These are phyloP conservation scores for Sclerotinia sclerotiorum DNA, from an alignment of 2,329 filamentous ascomycete genomes.

Conservation along the genomic window DNA sequence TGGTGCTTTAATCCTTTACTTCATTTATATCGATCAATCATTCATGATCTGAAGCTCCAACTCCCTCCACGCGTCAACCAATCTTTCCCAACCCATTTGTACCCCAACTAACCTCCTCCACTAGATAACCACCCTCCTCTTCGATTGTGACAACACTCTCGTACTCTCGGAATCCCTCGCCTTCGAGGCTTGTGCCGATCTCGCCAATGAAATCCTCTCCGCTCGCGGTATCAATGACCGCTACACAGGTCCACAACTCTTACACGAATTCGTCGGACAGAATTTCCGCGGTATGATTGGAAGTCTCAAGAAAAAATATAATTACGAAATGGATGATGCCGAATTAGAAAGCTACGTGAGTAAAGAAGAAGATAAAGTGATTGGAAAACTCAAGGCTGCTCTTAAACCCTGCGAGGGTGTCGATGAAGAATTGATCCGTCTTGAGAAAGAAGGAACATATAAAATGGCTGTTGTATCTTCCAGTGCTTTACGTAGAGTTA, in stretches of 20 bases:
- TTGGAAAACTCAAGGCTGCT: constrained; percentile 70
- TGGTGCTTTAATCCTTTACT: not conserved
- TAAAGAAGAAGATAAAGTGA: constrained; percentile 79
- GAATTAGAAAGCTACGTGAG: constrained; percentile 74
- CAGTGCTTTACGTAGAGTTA: constrained; percentile 74
- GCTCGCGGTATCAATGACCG: constrained; percentile 60
- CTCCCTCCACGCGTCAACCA: not conserved
- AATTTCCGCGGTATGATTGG: constrained; percentile 93
- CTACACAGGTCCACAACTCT: constrained; percentile 77
- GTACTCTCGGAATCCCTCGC: constrained; percentile 87
- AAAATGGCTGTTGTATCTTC: constrained; percentile 77
- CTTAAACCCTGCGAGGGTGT: constrained; percentile 69
- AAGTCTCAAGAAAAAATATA: constrained; percentile 72
- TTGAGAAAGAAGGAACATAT: constrained; percentile 64
- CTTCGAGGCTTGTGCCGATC: constrained; percentile 85
- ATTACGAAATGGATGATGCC: constrained; percentile 65
- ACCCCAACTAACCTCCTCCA: not conserved
- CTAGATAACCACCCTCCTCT: constrained; percentile 69
- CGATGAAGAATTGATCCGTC: constrained; percentile 63
- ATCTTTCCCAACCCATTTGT: not conserved
- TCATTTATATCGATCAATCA: not conserved
- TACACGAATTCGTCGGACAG: constrained; percentile 85
- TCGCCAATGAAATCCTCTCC: constrained; percentile 82
- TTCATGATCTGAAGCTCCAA: not conserved
- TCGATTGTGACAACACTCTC: constrained; percentile 88